A percentile compares a stretch with the other conserved stretches of the same genome.
Conservation (phyloP, 345 rosid genomes). For the Psidium guajava region DNA sequence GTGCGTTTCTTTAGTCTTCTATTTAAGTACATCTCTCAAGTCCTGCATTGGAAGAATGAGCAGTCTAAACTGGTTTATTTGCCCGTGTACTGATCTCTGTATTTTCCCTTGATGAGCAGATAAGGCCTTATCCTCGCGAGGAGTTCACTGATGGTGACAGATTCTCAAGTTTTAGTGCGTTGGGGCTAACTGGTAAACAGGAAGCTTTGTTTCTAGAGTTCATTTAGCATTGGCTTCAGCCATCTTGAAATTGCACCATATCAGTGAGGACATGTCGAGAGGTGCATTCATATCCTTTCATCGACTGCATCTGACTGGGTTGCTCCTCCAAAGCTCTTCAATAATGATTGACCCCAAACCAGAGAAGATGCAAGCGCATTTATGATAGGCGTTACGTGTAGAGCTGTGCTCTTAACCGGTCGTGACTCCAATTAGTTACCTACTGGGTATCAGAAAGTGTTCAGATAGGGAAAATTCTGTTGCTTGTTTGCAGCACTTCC, state of each 20-base stretch:
- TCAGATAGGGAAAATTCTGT: not conserved
- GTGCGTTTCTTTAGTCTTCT: not conserved
- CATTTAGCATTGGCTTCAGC: conserved; percentile 13
- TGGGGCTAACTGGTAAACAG: conserved; percentile 67
- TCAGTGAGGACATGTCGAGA: not conserved
- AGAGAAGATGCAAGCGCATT: not conserved
- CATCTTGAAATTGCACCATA: not conserved
- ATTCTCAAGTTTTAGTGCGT: conserved; percentile 38
- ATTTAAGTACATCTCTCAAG: not conserved
- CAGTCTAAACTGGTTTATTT: not conserved
- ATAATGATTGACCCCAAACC: not conserved
- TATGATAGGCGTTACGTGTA: not conserved
- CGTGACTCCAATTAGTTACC: not conserved
- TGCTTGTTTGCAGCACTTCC: not conserved
- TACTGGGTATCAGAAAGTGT: not conserved
- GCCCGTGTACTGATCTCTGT: not conserved
- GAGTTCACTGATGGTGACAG: conserved; percentile 41
- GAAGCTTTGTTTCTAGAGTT: conserved; percentile 75
- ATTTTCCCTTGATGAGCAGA: conserved; percentile 27
- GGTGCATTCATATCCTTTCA: not conserved
- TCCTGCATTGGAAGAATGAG: not conserved
- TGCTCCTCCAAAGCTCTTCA: not conserved
- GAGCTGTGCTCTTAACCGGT: not conserved
- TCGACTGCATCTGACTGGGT: not conserved
- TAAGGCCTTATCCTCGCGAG: conserved; percentile 66